Percentiles rank a stretch among this genome's conserved stretches.
phyloP scores from a whole-genome alignment of 2,329 filamentous ascomycete species.

The Alternaria angustiovoidea region DNA sequence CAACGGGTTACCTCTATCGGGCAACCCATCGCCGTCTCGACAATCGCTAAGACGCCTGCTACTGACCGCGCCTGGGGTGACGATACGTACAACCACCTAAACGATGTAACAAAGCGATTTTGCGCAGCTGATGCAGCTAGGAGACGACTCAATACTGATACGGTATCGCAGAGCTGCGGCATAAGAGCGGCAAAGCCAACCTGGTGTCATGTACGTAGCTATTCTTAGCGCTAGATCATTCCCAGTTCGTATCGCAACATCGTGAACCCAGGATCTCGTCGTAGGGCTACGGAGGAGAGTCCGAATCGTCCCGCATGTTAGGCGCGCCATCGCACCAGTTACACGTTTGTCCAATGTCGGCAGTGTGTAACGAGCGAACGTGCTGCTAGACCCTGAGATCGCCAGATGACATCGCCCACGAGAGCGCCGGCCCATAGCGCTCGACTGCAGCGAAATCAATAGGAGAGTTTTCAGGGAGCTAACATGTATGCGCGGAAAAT shows the following conservation, averaged over 20 bases:
- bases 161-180: background rate
- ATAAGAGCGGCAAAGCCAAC: background rate
- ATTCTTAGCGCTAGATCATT: background rate
- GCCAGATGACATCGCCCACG: background rate
- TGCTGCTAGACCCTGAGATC: background rate
- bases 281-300: background rate
- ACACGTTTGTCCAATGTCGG: background rate
- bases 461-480: background rate
- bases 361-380: background rate
- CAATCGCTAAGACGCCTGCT: conserved; percentile 18
- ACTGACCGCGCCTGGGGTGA: background rate
- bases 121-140: background rate
- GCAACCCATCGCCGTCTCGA: conserved; percentile 25
- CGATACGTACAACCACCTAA: background rate
- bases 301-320: background rate
- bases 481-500: background rate
- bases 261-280: background rate
- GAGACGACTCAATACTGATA: background rate
- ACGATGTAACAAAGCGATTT: background rate
- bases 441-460: background rate
- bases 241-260: background rate
- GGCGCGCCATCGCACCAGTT: conserved; percentile 4
- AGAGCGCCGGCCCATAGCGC: background rate
- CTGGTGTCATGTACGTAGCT: background rate
- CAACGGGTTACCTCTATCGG: conserved; percentile 31